Conservation (phyloP, 176 grass and related monocot species). For the Oryza glumipatula region DNA sequence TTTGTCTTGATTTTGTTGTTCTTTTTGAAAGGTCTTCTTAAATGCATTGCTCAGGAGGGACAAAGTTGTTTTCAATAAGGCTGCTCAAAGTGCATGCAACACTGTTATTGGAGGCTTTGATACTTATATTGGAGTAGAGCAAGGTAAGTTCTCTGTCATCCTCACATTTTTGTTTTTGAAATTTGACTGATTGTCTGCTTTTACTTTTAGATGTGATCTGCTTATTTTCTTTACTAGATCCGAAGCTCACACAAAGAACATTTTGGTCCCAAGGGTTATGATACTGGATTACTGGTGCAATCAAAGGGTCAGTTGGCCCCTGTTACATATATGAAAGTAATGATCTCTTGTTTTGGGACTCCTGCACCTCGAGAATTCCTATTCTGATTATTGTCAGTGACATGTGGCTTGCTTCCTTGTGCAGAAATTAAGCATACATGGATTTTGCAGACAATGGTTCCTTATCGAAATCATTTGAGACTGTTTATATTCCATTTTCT, state of each 20-base stretch:
- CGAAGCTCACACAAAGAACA: conserved; percentile 52
- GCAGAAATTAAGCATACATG: too few relatives aligned
- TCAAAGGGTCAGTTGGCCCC: background rate
- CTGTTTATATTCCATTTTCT: too few relatives aligned
- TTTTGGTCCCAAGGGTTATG: conserved; percentile 77
- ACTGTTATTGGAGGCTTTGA: conserved; percentile 74
- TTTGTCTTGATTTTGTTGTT: background rate
- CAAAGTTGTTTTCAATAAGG: conserved; percentile 52
- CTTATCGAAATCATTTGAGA: too few relatives aligned
- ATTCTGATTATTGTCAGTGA: too few relatives aligned
- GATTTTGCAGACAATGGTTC: too few relatives aligned
- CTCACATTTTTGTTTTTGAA: background rate
- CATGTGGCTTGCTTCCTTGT: too few relatives aligned
- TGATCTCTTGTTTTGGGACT: too few relatives aligned
- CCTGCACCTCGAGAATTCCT: too few relatives aligned
- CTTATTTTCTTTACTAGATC: conserved; percentile 43
- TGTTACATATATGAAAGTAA: too few relatives aligned
- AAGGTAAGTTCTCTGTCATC: conserved; percentile 43
- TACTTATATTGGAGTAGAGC: conserved; percentile 9
- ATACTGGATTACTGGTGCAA: conserved; percentile 49
- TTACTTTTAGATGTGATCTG: background rate
- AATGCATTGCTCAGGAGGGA: conserved; percentile 56
- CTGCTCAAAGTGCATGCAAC: conserved; percentile 38
- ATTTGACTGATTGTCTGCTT: background rate
- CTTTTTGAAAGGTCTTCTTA: too few relatives aligned